Evolutionary conservation across 1,284 basidiomycete genomes (phyloP).

Genomic region (Leccinum variabile): DNA sequence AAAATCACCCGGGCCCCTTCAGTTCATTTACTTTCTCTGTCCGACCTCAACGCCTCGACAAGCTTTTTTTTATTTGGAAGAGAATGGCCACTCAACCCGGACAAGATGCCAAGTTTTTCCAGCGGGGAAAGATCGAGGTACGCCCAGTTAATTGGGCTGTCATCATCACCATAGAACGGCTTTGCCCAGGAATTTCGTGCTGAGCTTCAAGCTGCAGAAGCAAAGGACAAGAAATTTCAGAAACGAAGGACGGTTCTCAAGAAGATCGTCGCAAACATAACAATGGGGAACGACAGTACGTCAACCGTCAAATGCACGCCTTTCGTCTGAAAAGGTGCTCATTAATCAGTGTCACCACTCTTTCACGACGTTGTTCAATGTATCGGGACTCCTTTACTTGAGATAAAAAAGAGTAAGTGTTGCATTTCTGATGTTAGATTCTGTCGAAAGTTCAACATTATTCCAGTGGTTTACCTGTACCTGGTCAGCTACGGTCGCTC

Average conservation of each 20-base stretch:
- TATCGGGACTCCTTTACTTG: slow-evolving; percentile 84
- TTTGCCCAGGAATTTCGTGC: slow-evolving; percentile 71
- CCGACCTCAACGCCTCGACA: slow-evolving; percentile 4
- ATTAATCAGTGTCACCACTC: slow-evolving; percentile 80
- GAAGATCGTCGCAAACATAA: slow-evolving; percentile 95
- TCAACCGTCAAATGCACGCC: slow-evolving; percentile 31
- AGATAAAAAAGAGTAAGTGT: slow-evolving; percentile 95
- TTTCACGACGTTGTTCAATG: slow-evolving; percentile 90
- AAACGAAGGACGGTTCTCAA: slow-evolving; percentile 91
- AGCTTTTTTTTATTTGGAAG: neutral
- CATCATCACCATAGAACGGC: slow-evolving; percentile 15
- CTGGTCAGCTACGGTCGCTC: slow-evolving; percentile 89
- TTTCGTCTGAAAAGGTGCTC: slow-evolving; percentile 19
- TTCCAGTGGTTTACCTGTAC: slow-evolving; percentile 87
- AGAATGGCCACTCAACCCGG: slow-evolving; percentile 62
- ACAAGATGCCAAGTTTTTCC: slow-evolving; percentile 88
- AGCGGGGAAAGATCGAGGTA: slow-evolving; percentile 91
- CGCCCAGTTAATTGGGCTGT: slow-evolving; percentile 18
- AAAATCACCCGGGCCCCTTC: neutral
- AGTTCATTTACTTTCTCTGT: slow-evolving; percentile 2
- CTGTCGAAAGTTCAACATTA: slow-evolving; percentile 6
- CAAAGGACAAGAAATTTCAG: slow-evolving; percentile 91
- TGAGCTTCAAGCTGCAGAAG: slow-evolving; percentile 86
- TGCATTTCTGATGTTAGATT: neutral
- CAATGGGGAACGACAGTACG: slow-evolving; percentile 93